A percentile compares a stretch with the other conserved stretches of the same genome.
Evolutionary conservation across 2,329 filamentous ascomycete species (phyloP).

Genomic region (Knoxdaviesia capensis): DNA sequence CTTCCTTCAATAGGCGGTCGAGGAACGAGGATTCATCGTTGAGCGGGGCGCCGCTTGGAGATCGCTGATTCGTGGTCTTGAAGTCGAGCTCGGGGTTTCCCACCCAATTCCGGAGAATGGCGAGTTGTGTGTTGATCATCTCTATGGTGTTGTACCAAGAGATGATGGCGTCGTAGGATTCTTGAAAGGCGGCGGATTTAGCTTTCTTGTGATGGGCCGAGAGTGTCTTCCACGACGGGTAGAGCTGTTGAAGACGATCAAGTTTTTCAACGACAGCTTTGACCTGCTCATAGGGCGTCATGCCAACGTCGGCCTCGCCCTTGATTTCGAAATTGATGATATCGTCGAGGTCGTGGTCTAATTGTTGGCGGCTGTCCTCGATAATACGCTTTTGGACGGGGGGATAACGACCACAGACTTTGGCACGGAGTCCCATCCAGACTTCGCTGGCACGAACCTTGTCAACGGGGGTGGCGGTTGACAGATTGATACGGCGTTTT

Average conservation of each 20-base stretch:
- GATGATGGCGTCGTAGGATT: constrained; percentile 74
- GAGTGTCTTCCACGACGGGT: constrained; percentile 60
- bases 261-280: constrained; percentile 78
- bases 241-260: constrained; percentile 70
- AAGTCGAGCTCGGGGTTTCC: constrained; percentile 93
- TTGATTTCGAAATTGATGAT: constrained; percentile 90
- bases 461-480: constrained; percentile 35
- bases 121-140: constrained; percentile 86
- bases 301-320: constrained; percentile 57
- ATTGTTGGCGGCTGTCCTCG: constrained; percentile 57
- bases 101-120: constrained; percentile 86
- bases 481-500: constrained; percentile 83
- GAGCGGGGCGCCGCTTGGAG: constrained; percentile 32
- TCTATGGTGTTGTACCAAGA: constrained; percentile 96
- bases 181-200: constrained; percentile 54
- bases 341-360: constrained; percentile 62
- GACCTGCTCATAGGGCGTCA: constrained; percentile 73
- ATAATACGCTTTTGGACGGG: constrained; percentile 73
- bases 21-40: constrained; percentile 86
- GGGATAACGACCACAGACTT: constrained; percentile 63
- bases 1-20: constrained; percentile 86
- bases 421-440: constrained; percentile 76
- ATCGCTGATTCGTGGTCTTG: constrained; percentile 48
- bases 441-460: constrained; percentile 47
- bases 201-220: constrained; percentile 56